Conservation (phyloP, 2,329 filamentous ascomycete species). For the Nemania diffusa region DNA sequence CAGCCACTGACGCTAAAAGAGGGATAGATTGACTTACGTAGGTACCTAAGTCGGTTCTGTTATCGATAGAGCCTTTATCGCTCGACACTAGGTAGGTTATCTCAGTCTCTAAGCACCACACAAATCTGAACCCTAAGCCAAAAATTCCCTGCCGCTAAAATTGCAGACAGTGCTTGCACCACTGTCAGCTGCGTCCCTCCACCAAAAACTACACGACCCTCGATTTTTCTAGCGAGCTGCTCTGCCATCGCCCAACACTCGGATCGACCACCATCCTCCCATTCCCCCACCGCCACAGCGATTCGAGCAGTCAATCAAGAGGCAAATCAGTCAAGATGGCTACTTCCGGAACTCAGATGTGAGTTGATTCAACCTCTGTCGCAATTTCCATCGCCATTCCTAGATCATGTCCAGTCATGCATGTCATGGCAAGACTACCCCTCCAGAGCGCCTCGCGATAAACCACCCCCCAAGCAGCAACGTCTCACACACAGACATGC, state of each 20-base stretch:
- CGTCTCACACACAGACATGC: neutral
- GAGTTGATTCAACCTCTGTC: constrained; percentile 50
- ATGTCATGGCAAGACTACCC: constrained; percentile 13
- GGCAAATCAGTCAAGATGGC: constrained; percentile 64
- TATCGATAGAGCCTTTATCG: too few species aligned
- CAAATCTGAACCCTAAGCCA: constrained; percentile 48
- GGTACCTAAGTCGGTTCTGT: neutral
- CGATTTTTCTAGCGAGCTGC: constrained; percentile 38
- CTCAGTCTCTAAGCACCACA: constrained; percentile 36
- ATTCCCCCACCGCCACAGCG: constrained; percentile 42
- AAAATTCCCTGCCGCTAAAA: constrained; percentile 43
- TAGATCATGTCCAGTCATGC: constrained; percentile 8
- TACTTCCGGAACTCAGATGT: constrained; percentile 71
- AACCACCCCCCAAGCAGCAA: neutral
- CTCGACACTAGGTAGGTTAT: too few species aligned
- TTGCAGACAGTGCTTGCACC: constrained; percentile 41
- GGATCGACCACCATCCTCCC: constrained; percentile 38
- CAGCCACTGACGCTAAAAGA: constrained; percentile 20
- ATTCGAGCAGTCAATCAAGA: constrained; percentile 51
- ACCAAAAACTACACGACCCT: constrained; percentile 37
- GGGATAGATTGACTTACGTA: neutral
- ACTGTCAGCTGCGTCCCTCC: constrained; percentile 40
- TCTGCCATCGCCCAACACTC: constrained; percentile 35
- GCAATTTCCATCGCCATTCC: constrained; percentile 17
- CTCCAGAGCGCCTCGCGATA: constrained; percentile 14